These are phyloP conservation scores for Eucalyptus sp. DNA, from an alignment of 345 rosid species.

Conservation along the genomic window DNA sequence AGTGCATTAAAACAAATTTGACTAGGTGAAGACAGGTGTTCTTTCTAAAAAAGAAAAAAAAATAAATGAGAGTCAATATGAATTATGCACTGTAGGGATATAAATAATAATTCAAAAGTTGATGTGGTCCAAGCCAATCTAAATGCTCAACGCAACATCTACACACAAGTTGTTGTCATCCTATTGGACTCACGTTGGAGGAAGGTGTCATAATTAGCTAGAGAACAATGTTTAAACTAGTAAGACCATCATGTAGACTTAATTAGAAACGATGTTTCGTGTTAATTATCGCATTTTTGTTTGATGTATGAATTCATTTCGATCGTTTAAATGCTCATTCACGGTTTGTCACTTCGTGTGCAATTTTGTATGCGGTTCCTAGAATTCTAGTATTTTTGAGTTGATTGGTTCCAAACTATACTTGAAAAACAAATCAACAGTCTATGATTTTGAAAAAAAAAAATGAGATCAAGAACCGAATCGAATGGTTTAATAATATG, in stretches of 20 bases:
- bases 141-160: accelerated
- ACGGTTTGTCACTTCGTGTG: not conserved
- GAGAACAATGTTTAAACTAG: not conserved
- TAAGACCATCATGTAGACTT: not conserved
- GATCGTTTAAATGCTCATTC: not conserved
- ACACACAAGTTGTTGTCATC: accelerated
- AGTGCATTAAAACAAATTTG: not conserved
- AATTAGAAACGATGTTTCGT: not conserved
- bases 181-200: not conserved
- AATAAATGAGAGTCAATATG: not conserved
- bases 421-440: not conserved
- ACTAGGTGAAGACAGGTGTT: not conserved
- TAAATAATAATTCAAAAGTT: not conserved
- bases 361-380: not conserved
- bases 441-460: not conserved
- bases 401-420: not conserved
- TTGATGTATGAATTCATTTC: not conserved
- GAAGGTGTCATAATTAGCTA: not conserved
- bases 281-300: not conserved
- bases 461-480: not conserved
- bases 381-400: not conserved
- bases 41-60: not conserved
- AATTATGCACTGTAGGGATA: not conserved
- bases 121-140: not conserved
- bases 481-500: not conserved